phyloP scores from a whole-genome alignment of 2,329 filamentous ascomycete genomes.

The Alternaria incomplexa region DNA sequence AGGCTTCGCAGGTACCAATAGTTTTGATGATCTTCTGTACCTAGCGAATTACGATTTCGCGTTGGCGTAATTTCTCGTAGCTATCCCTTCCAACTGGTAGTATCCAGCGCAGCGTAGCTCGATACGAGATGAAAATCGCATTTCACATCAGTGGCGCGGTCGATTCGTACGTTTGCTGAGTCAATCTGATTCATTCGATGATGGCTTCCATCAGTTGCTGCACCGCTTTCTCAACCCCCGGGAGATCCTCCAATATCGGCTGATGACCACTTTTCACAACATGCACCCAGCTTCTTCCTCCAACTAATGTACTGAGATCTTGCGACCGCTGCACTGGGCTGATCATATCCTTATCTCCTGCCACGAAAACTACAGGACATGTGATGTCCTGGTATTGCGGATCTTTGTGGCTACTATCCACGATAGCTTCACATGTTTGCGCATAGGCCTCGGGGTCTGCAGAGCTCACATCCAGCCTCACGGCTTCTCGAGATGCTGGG shows the following conservation, averaged over 20 bases:
- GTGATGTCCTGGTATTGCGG: conserved; percentile 5
- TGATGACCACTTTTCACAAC: neutral
- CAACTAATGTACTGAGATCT: neutral
- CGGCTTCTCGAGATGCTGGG: neutral
- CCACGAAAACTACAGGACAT: conserved; percentile 1
- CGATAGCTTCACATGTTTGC: conserved; percentile 15
- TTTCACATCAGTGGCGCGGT: neutral
- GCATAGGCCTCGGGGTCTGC: conserved; percentile 12
- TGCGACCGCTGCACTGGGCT: neutral
- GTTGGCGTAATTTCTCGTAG: neutral
- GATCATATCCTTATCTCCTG: neutral
- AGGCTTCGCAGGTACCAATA: neutral
- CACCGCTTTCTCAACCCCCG: neutral
- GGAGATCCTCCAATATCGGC: neutral
- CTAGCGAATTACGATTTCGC: neutral
- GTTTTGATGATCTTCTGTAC: neutral
- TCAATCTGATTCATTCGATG: neutral
- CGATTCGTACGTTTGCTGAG: too few relatives aligned
- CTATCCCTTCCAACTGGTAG: rapidly evolving
- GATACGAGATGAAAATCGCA: rapidly evolving
- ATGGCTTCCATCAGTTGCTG: neutral
- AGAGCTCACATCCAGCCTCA: neutral
- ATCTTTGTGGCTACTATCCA: conserved; percentile 3
- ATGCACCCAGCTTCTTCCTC: neutral
- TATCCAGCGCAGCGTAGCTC: neutral